A percentile compares a stretch with the other conserved stretches of the same genome.
Conservation (phyloP, 2,329 filamentous ascomycete genomes). For the Pseudofabraea citricarpa region DNA sequence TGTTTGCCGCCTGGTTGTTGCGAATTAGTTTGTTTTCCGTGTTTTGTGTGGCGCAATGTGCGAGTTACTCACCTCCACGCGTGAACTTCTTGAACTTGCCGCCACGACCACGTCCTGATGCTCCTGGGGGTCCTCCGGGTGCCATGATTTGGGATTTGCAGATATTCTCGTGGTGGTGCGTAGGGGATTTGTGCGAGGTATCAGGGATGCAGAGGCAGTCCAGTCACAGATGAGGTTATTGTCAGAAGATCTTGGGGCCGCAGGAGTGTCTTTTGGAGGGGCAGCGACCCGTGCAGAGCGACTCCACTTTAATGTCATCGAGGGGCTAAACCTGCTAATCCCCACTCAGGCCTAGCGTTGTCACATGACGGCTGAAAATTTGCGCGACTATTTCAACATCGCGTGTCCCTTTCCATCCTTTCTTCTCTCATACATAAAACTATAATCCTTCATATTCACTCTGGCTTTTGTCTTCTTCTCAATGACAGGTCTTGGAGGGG, state of each 20-base stretch:
- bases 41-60: not conserved
- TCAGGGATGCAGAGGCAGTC: not conserved
- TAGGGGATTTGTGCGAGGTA: slow-evolving; percentile 1
- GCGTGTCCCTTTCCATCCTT: slow-evolving; percentile 21
- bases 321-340: not conserved
- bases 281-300: slow-evolving; percentile 1
- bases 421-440: slow-evolving; percentile 40
- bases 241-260: too few species aligned
- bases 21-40: slow-evolving; percentile 16
- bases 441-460: slow-evolving; percentile 61
- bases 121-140: slow-evolving; percentile 39
- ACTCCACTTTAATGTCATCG: too few species aligned
- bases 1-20: slow-evolving; percentile 74
- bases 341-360: slow-evolving; percentile 1
- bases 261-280: slow-evolving; percentile 9
- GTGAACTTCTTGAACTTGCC: slow-evolving; percentile 95
- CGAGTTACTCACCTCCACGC: slow-evolving; percentile 71
- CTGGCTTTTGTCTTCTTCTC: slow-evolving; percentile 49
- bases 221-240: slow-evolving; percentile 13
- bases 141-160: slow-evolving; percentile 35
- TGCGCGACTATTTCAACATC: slow-evolving; percentile 6
- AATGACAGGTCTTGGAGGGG: slow-evolving; percentile 61
- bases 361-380: not conserved
- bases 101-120: slow-evolving; percentile 63
- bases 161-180: too few species aligned